Evolutionary conservation across 306 rosid genomes (phyloP), one percentile per base, ranked within the genome.

Genomic region (Cyclanthera cordifolia): DNA sequence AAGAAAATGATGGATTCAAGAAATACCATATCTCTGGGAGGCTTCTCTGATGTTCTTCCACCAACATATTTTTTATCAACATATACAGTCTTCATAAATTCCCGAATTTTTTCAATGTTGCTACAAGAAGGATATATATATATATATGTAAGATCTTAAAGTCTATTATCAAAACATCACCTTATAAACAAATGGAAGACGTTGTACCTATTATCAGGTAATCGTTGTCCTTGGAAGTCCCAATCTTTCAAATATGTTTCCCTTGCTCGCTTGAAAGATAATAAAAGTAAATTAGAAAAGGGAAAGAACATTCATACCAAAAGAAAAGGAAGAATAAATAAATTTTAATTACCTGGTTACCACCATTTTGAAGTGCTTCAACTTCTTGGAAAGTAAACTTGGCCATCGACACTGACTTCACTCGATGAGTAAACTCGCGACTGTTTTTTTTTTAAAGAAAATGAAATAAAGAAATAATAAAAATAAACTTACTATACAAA

Each of bases 371-470:
- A 79, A 89, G 88, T 59, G 92, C 84, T 64, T 87, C 92, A 73
- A 91, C 97, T 81, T 91, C 97, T 79, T 87, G 92, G 59, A 85
- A 84, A 74, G 87, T 84, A 85, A 91, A 91, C 79, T 87, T 91
- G 14, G 96, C 80, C 97, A 91, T 89, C 21, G 97, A 91, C 20
- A 91, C 97, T 14, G 97, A 91, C 87, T 91, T 91, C 76, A 91
- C 97, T 51, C 97, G 96, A 78, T 91, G 97, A 63, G 97, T 91
- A 83, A 91, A 91, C 71, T 91, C 97, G 8, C 97, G 97, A 74
- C 97, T 91, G 82, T 63, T 71, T n/a, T n/a, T n/a, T 34, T 23
- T 34, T 23, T 14, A 69, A 69, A 25, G 7, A 23, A 46, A 25
- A 46, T 65, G 4, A 37, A 17, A 15, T 34, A 58, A 0, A 37